These are phyloP conservation scores for Rhodofomes roseus DNA, from an alignment of 1,284 basidiomycete species.

Conservation along the genomic window DNA sequence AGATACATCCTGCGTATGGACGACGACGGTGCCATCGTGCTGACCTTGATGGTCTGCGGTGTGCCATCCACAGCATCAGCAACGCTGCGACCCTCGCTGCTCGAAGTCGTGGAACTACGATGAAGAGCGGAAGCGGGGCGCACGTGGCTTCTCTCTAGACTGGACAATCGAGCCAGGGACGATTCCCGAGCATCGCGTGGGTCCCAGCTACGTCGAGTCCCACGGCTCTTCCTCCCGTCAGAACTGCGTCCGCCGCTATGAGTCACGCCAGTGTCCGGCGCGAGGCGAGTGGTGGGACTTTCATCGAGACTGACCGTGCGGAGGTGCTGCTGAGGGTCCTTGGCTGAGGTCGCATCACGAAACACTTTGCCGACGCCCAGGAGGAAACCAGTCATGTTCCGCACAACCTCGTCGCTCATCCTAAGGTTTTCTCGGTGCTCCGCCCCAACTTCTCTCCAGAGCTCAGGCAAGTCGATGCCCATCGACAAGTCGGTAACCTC, in stretches of 20 bases:
- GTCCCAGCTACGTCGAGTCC: conserved; percentile 58
- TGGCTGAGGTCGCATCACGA: conserved; percentile 44
- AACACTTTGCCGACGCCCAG: conserved; percentile 68
- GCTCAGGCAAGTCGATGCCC: conserved; percentile 41
- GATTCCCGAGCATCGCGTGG: conserved; percentile 23
- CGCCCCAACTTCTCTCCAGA: conserved; percentile 64
- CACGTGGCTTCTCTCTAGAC: conserved; percentile 20
- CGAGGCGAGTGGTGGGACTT: conserved; percentile 30
- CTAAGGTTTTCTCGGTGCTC: conserved; percentile 69
- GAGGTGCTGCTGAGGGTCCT: conserved; percentile 36
- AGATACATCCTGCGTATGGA: conserved; percentile 47
- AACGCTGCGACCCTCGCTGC: conserved; percentile 25
- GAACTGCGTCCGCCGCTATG: conserved; percentile 28
- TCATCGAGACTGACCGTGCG: conserved; percentile 49
- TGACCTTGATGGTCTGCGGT: conserved; percentile 18
- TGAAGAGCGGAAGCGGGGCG: conserved; percentile 26
- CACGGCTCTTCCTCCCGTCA: conserved; percentile 50
- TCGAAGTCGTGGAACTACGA: conserved; percentile 21
- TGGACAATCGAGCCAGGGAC: conserved; percentile 20
- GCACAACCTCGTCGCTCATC: conserved; percentile 71
- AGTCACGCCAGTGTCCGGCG: conserved; percentile 18
- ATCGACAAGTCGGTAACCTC: conserved; percentile 50
- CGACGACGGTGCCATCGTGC: conserved; percentile 18
- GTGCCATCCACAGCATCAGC: conserved; percentile 21
- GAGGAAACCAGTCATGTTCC: conserved; percentile 69